These are phyloP conservation scores for Sordariomycetes sp. DNA, from an alignment of 2,329 filamentous ascomycete genomes.

Conservation along the genomic window DNA sequence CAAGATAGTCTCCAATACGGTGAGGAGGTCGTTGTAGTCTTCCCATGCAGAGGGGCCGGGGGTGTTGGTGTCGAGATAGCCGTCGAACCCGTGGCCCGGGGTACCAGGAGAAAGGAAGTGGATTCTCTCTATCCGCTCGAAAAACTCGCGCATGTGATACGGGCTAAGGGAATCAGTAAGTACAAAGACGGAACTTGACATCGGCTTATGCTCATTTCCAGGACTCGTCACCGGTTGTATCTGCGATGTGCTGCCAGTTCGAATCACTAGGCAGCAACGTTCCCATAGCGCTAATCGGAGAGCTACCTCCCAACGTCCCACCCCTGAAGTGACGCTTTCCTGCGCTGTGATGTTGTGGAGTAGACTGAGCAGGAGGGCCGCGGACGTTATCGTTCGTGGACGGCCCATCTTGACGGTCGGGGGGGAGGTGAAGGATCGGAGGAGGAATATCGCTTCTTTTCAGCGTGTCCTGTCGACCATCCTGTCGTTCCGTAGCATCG, in stretches of 20 bases:
- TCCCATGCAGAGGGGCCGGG: neutral
- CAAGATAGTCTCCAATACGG: conserved; percentile 24
- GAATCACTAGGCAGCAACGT: conserved; percentile 16
- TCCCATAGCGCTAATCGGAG: conserved; percentile 17
- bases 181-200: neutral
- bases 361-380: no score
- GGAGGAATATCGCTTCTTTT: no score
- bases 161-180: conserved; percentile 13
- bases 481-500: no score
- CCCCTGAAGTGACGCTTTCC: no score
- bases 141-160: conserved; percentile 44
- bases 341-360: no score
- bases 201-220: conserved; percentile 15
- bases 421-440: no score
- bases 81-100: conserved; percentile 33
- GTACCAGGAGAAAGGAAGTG: conserved; percentile 27
- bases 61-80: conserved; percentile 9
- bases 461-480: no score
- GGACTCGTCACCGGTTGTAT: conserved; percentile 24
- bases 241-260: conserved; percentile 22
- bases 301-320: conserved; percentile 21
- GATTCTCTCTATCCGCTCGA: conserved; percentile 37
- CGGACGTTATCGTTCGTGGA: no score
- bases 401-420: no score
- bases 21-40: conserved; percentile 29